A percentile compares a stretch with the other conserved stretches of the same genome.
These are phyloP conservation scores for Fraxinus velutina DNA, from an alignment of 305 asterid species.

Conservation along the genomic window DNA sequence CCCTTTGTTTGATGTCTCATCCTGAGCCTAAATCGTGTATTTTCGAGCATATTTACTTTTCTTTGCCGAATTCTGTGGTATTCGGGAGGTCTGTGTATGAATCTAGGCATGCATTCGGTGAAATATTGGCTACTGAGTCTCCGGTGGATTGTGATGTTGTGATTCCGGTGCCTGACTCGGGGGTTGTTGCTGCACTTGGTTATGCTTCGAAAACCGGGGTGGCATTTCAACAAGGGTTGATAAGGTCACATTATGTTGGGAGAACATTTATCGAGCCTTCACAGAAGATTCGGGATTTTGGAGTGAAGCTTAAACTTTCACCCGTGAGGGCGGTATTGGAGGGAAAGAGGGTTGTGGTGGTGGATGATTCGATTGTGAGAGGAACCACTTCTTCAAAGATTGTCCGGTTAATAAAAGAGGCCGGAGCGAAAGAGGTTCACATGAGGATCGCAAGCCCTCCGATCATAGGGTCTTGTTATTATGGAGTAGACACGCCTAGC, in stretches of 20 bases:
- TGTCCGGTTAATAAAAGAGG: background rate
- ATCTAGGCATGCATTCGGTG: background rate
- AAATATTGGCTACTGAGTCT: background rate
- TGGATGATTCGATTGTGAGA: background rate
- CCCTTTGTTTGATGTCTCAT: background rate
- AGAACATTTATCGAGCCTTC: background rate
- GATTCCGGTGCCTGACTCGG: background rate
- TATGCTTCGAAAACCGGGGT: background rate
- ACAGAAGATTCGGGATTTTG: background rate
- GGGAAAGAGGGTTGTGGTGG: background rate
- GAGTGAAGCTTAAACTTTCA: background rate
- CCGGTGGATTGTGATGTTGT: background rate
- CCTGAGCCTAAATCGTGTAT: background rate
- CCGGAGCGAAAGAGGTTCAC: background rate
- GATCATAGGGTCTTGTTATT: conserved; percentile 22
- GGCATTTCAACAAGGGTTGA: background rate
- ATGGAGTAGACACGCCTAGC: conserved; percentile 23
- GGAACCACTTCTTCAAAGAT: background rate
- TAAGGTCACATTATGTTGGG: background rate
- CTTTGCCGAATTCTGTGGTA: background rate
- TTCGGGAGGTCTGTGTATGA: background rate
- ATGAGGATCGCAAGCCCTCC: background rate
- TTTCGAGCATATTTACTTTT: background rate
- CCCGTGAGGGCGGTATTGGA: background rate
- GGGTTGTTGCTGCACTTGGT: background rate